phyloP scores from a whole-genome alignment of 2,329 filamentous ascomycete species.

The Colletotrichum endophyticum region DNA sequence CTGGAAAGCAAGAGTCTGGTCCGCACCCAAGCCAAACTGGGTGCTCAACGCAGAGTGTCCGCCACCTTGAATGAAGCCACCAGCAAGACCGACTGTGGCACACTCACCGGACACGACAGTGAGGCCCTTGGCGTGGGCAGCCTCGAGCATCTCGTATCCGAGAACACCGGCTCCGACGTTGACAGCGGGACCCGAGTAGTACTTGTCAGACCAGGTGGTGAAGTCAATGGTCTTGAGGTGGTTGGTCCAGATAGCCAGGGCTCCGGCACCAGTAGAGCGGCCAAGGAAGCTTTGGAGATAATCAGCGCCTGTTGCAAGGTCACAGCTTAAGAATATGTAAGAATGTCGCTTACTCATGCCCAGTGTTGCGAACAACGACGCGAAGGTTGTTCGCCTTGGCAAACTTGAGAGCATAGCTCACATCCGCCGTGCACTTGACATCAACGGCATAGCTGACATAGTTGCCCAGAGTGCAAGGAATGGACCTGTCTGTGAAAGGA shows the following conservation, averaged over 20 bases:
- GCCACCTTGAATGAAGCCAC: slow-evolving; percentile 53
- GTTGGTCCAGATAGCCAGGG: slow-evolving; percentile 43
- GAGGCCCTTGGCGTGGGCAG: slow-evolving; percentile 32
- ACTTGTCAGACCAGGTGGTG: slow-evolving; percentile 36
- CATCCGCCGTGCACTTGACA: slow-evolving; percentile 32
- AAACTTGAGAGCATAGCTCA: slow-evolving; percentile 36
- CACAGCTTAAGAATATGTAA: accelerated
- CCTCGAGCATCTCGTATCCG: slow-evolving; percentile 47
- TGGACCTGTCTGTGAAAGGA: slow-evolving; percentile 39
- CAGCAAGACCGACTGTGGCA: slow-evolving; percentile 35
- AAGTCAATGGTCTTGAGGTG: slow-evolving; percentile 46
- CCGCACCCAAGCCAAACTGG: slow-evolving; percentile 50
- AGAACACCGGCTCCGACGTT: slow-evolving; percentile 59
- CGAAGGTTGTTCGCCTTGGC: slow-evolving; percentile 39
- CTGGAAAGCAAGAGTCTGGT: slow-evolving; percentile 50
- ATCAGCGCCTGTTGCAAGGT: not conserved
- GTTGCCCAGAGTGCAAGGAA: slow-evolving; percentile 49
- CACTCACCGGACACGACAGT: slow-evolving; percentile 20
- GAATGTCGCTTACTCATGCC: slow-evolving; percentile 28
- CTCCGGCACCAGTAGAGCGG: slow-evolving; percentile 40
- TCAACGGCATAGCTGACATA: slow-evolving; percentile 47
- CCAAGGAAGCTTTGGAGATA: slow-evolving; percentile 29
- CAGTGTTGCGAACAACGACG: slow-evolving; percentile 38
- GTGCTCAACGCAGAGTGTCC: slow-evolving; percentile 49
- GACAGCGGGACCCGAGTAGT: slow-evolving; percentile 57